Conservation (phyloP, 2,329 filamentous ascomycete genomes). For the Ophiosphaerella korrae region DNA sequence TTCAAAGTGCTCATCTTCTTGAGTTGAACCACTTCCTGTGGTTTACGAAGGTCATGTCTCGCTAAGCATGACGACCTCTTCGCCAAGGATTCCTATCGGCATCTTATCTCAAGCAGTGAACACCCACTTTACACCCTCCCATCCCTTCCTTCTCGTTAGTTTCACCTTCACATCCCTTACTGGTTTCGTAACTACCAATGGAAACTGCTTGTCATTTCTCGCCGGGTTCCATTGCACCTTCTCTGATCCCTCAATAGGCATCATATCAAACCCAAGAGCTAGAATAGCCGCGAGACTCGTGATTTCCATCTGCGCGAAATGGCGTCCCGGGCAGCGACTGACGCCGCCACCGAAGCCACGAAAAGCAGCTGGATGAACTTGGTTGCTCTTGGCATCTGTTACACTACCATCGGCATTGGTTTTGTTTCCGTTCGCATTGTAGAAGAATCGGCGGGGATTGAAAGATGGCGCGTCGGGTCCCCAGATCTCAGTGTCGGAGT, state of each 20-base stretch:
- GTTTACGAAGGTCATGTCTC: neutral
- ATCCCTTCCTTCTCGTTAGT: constrained; percentile 18
- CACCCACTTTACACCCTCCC: constrained; percentile 7
- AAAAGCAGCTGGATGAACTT: constrained; percentile 36
- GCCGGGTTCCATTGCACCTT: constrained; percentile 20
- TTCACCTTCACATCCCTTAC: constrained; percentile 16
- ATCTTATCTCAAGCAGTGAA: neutral
- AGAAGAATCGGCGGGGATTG: constrained; percentile 51
- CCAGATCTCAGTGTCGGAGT: constrained; percentile 51
- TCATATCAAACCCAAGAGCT: constrained; percentile 38
- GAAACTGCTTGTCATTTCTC: constrained; percentile 23
- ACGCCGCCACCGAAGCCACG: constrained; percentile 41
- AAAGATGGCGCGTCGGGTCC: constrained; percentile 51
- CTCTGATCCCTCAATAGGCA: constrained; percentile 14
- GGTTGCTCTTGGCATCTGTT: constrained; percentile 16
- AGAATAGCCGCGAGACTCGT: constrained; percentile 34
- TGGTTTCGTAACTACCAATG: constrained; percentile 27
- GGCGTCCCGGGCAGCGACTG: constrained; percentile 42
- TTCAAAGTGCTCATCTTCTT: too few relatives aligned
- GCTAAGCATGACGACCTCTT: neutral
- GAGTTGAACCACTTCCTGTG: too few relatives aligned
- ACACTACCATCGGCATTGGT: constrained; percentile 15
- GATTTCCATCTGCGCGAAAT: constrained; percentile 45
- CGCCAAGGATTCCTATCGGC: neutral
- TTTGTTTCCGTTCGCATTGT: constrained; percentile 22